Conservation (phyloP, 352 stramenopile species). For the Phytophthora aleatoria region DNA sequence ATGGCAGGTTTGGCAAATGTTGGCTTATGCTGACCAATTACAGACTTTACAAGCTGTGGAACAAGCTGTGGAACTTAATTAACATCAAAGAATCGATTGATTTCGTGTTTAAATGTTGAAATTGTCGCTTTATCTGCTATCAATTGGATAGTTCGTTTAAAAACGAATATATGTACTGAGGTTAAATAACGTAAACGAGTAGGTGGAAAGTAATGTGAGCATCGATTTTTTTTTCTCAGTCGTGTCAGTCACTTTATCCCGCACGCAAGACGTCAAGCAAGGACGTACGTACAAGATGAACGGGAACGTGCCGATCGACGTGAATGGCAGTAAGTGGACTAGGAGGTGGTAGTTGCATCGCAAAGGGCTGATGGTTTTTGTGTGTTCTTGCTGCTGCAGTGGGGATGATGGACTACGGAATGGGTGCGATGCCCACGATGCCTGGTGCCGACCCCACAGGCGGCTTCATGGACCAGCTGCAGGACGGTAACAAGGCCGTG, state of each 20-base stretch:
- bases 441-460: constrained; percentile 23
- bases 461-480: constrained; percentile 63
- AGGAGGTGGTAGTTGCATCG: not conserved
- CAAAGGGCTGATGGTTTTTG: constrained; percentile 2
- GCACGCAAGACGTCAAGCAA: constrained; percentile 2
- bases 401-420: constrained; percentile 63
- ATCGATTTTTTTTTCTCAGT: constrained; percentile 8
- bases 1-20: constrained; percentile 2
- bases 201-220: not conserved
- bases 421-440: constrained; percentile 55
- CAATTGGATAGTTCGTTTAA: not conserved
- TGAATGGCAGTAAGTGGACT: constrained; percentile 14
- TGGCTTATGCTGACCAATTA: not conserved
- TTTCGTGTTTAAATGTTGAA: not conserved
- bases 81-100: no score
- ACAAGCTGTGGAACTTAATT: not conserved
- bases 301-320: constrained; percentile 40
- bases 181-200: not conserved
- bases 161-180: not conserved
- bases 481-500: constrained; percentile 41
- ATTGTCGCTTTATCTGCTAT: not conserved
- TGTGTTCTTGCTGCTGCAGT: constrained; percentile 27
- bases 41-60: not conserved
- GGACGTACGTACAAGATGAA: constrained; percentile 26
- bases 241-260: constrained; percentile 11